Evolutionary conservation across 768 basidiomycete genomes (phyloP).

Genomic region (Collybiopsis luxurians): DNA sequence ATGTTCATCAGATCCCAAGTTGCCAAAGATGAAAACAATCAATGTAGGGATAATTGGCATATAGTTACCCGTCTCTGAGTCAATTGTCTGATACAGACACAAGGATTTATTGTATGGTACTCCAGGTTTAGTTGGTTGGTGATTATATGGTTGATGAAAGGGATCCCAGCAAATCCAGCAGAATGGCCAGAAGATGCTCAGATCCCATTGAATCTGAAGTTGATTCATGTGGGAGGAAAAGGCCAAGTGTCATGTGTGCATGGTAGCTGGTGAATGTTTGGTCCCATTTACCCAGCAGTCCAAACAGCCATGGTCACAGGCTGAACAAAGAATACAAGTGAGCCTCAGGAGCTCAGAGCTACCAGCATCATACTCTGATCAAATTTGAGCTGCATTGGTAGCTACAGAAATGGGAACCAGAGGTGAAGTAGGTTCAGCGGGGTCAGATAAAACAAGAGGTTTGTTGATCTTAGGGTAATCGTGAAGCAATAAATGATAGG

Average conservation of each 20-base stretch:
- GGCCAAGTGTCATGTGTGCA: not conserved
- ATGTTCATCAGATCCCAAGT: not conserved
- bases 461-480: not conserved
- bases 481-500: not conserved
- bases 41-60: not conserved
- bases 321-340: not conserved
- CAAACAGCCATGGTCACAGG: not conserved
- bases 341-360: not conserved
- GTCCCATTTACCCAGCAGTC: not conserved
- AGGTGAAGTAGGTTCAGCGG: not conserved
- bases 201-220: not conserved
- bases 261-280: not conserved
- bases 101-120: not conserved
- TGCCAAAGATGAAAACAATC: not conserved
- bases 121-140: not conserved
- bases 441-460: not conserved
- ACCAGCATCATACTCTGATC: not conserved
- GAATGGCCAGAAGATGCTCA: not conserved
- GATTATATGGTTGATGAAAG: not conserved
- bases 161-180: not conserved
- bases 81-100: not conserved
- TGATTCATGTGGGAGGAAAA: not conserved
- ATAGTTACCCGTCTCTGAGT: not conserved
- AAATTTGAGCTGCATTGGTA: not conserved
- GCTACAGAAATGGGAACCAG: not conserved